Conservation (phyloP, 805 yeast genomes). For the Yarrowia sp. region DNA sequence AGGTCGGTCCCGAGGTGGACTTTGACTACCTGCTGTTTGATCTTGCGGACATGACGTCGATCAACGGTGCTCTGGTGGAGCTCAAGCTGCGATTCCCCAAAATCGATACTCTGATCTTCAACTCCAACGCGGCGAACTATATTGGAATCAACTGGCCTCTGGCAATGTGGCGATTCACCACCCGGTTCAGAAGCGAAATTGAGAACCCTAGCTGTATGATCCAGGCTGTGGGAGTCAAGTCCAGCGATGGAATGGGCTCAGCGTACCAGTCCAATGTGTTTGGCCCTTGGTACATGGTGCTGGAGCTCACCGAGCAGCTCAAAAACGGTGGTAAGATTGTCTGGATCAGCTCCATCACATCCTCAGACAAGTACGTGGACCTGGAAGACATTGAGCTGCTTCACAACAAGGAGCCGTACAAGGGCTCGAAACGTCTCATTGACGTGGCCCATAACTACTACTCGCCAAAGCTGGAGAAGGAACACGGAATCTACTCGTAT, state of each 20-base stretch:
- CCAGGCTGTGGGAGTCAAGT: constrained; percentile 72
- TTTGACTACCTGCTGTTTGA: constrained; percentile 90
- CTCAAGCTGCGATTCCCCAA: constrained; percentile 58
- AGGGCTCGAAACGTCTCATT: constrained; percentile 83
- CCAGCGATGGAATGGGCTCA: constrained; percentile 75
- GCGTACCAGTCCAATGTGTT: constrained; percentile 96
- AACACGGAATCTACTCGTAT: constrained; percentile 63
- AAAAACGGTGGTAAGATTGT: constrained; percentile 60
- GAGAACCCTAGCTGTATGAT: constrained; percentile 84
- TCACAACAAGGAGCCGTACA: constrained; percentile 66
- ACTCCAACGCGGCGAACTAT: constrained; percentile 87
- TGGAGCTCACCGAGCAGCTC: constrained; percentile 58
- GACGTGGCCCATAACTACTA: constrained; percentile 79
- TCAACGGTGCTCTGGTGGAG: constrained; percentile 70
- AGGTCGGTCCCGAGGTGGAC: constrained; percentile 60
- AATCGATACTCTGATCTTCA: constrained; percentile 76
- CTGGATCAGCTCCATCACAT: constrained; percentile 85
- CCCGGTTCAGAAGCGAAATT: constrained; percentile 73
- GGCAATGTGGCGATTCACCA: constrained; percentile 64
- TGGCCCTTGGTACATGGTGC: constrained; percentile 85
- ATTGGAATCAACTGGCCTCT: constrained; percentile 82
- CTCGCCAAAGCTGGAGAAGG: constrained; percentile 46
- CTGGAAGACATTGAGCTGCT: constrained; percentile 71
- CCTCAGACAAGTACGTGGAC: constrained; percentile 69
- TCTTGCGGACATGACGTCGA: constrained; percentile 83